These are phyloP conservation scores for Podaxis sp. DNA, from an alignment of 768 basidiomycete species.

Conservation along the genomic window DNA sequence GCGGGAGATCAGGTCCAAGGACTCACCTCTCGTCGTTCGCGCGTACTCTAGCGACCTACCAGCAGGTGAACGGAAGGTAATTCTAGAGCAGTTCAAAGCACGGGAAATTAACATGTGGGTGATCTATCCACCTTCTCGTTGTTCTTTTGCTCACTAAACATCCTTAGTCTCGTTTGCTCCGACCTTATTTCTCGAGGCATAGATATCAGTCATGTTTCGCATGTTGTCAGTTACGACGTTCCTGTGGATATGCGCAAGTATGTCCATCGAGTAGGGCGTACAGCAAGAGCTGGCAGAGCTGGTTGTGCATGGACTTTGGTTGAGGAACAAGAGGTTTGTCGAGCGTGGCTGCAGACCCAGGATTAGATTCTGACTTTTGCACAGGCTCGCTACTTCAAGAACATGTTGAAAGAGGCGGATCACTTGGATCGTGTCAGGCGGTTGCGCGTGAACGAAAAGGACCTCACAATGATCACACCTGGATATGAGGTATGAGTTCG, in stretches of 20 bases:
- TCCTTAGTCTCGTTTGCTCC: conserved; percentile 82
- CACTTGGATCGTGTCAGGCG: conserved; percentile 70
- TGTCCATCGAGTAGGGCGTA: conserved; percentile 94
- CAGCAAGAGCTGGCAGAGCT: conserved; percentile 84
- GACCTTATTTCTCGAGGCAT: conserved; percentile 95
- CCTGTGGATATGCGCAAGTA: conserved; percentile 99
- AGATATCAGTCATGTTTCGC: conserved; percentile 86
- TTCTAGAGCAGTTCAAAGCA: conserved; percentile 77
- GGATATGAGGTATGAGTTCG: conserved; percentile 60
- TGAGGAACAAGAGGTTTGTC: conserved; percentile 81
- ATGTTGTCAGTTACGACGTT: conserved; percentile 93
- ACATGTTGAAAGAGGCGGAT: conserved; percentile 67
- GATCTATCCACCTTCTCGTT: neutral
- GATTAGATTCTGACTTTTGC: conserved; percentile 4
- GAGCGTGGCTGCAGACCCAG: neutral
- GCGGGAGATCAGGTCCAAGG: conserved; percentile 14
- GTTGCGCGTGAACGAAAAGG: conserved; percentile 57
- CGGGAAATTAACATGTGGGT: conserved; percentile 81
- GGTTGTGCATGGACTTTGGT: conserved; percentile 95
- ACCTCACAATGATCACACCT: conserved; percentile 47
- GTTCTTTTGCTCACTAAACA: neutral
- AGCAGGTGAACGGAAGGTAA: conserved; percentile 62
- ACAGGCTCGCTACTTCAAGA: conserved; percentile 85
- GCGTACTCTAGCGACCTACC: conserved; percentile 89
- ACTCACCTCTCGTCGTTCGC: conserved; percentile 39